Evolutionary conservation across 148 eudicot species (phyloP).

Genomic region (Camellia sinensis): DNA sequence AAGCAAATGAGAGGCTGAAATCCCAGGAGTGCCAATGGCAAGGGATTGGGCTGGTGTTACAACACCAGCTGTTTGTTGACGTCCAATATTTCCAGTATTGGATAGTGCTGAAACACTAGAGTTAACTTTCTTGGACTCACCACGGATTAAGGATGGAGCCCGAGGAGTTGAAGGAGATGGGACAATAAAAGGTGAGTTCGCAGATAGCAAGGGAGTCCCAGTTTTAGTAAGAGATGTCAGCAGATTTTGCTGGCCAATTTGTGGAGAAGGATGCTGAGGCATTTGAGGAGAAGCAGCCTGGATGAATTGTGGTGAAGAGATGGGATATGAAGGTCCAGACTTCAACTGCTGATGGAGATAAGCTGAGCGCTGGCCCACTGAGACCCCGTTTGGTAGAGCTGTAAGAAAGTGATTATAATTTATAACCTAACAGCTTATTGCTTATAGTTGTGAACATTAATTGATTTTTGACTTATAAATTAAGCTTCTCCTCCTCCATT

Average conservation of each 20-base stretch:
- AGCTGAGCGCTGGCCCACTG: slow-evolving; percentile 52
- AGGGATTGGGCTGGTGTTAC: slow-evolving; percentile 63
- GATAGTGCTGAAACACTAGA: slow-evolving; percentile 59
- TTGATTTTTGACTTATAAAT: too few relatives aligned
- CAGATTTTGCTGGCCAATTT: slow-evolving; percentile 74
- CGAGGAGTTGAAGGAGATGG: slow-evolving; percentile 78
- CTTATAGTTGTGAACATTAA: too few relatives aligned
- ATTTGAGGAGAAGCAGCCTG: slow-evolving; percentile 75
- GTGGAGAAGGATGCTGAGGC: slow-evolving; percentile 81
- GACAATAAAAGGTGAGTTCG: slow-evolving; percentile 70
- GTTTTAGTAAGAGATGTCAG: slow-evolving; percentile 44
- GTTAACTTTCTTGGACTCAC: slow-evolving; percentile 68
- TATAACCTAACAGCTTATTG: too few relatives aligned
- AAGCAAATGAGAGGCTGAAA: slow-evolving; percentile 92
- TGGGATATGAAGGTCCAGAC: slow-evolving; percentile 57
- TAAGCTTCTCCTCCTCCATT: too few relatives aligned
- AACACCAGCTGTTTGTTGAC: slow-evolving; percentile 54
- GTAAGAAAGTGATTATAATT: too few relatives aligned
- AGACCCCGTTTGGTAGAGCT: slow-evolving; percentile 63
- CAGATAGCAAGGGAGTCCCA: slow-evolving; percentile 84
- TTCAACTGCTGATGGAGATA: slow-evolving; percentile 69
- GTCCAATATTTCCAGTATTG: slow-evolving; percentile 53
- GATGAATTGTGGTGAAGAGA: slow-evolving; percentile 70
- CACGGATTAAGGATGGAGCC: slow-evolving; percentile 84
- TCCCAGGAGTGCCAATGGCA: slow-evolving; percentile 97